These are phyloP conservation scores for Hypholoma fasciculare DNA, from an alignment of 768 basidiomycete genomes.

Conservation along the genomic window DNA sequence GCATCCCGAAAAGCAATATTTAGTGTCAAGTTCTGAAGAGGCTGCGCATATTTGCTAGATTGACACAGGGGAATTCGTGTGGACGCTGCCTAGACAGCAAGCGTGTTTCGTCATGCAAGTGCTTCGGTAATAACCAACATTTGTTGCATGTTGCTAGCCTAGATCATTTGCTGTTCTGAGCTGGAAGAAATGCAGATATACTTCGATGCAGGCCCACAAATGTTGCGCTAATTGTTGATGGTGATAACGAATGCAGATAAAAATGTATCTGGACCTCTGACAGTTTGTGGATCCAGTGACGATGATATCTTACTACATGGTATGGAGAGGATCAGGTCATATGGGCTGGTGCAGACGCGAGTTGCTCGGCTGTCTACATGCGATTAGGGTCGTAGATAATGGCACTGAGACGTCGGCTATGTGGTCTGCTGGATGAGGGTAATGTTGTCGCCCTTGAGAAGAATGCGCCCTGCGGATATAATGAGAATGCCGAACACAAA, in stretches of 20 bases:
- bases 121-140: too few relatives aligned
- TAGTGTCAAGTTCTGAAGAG: too few relatives aligned
- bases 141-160: too few relatives aligned
- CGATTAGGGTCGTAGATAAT: neutral
- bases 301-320: neutral
- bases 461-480: constrained; percentile 72
- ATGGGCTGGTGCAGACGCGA: neutral
- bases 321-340: neutral
- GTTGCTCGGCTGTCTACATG: neutral
- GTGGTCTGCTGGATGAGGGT: constrained; percentile 85
- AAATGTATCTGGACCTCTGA: neutral
- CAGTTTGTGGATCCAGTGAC: neutral
- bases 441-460: constrained; percentile 97
- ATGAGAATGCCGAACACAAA: constrained; percentile 4
- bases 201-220: too few relatives aligned
- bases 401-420: constrained; percentile 3
- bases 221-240: too few relatives aligned
- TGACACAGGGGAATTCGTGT: too few relatives aligned
- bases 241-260: neutral
- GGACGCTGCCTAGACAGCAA: too few relatives aligned
- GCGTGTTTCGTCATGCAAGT: too few relatives aligned
- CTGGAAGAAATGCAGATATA: too few relatives aligned
- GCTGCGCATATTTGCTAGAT: too few relatives aligned
- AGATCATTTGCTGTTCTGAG: too few relatives aligned
- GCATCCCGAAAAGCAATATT: too few relatives aligned